Percentiles rank a stretch among this genome's conserved stretches.
These are phyloP conservation scores for Colletotrichum sp. DNA, from an alignment of 2,329 filamentous ascomycete genomes.

Conservation along the genomic window DNA sequence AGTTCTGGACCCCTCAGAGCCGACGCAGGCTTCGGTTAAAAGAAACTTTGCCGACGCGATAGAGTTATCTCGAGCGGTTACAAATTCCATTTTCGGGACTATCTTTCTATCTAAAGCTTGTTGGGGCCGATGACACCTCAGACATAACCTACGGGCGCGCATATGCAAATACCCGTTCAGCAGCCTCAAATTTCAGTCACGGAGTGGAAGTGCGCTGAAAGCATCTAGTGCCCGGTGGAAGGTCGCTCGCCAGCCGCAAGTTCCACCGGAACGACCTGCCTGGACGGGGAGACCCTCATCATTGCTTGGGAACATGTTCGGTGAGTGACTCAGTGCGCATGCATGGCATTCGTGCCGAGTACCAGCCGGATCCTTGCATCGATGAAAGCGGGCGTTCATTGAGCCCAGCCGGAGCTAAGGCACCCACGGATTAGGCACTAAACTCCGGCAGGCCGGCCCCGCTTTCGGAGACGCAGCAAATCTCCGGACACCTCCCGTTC, in stretches of 20 bases:
- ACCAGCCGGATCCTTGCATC: background rate
- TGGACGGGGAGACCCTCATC: background rate
- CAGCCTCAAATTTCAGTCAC: background rate
- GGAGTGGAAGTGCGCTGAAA: background rate
- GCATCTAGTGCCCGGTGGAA: background rate
- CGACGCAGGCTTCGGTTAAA: background rate
- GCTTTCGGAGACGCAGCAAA: background rate
- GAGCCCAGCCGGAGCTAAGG: background rate
- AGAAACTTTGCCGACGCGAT: background rate
- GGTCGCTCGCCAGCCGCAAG: background rate
- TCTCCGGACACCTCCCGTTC: background rate
- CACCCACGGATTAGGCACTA: background rate
- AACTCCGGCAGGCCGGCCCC: constrained; percentile 8
- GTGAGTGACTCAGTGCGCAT: background rate
- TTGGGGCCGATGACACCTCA: background rate
- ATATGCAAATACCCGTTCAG: background rate
- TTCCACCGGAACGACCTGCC: background rate
- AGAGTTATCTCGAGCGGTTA: background rate
- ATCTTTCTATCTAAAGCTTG: background rate
- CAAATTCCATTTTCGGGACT: background rate
- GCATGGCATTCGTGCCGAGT: background rate
- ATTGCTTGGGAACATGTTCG: background rate
- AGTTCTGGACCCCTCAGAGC: background rate
- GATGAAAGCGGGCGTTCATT: background rate
- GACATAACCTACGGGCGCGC: background rate